Conservation (phyloP, 192 early-diverging fungal genomes). For the Coemansia sp. region DNA sequence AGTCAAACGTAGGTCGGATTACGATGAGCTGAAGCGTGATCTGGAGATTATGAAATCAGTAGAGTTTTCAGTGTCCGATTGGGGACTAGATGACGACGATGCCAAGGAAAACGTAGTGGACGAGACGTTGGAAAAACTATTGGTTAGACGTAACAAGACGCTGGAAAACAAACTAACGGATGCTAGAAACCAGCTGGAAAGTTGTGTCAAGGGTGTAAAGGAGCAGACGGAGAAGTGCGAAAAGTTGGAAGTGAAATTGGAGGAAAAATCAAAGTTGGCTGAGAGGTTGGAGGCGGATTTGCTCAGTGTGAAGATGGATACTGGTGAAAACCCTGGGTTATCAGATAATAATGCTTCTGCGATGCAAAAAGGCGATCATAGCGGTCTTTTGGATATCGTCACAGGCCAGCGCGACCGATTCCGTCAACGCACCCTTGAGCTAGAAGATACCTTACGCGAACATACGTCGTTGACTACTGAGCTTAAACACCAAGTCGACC, state of each 20-base stretch:
- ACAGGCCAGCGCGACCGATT: slow-evolving; percentile 88
- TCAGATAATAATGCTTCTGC: not conserved
- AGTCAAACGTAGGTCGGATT: slow-evolving; percentile 71
- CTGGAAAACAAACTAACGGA: slow-evolving; percentile 72
- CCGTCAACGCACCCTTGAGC: slow-evolving; percentile 80
- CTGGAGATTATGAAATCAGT: slow-evolving; percentile 71
- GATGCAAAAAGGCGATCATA: not conserved
- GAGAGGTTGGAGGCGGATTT: slow-evolving; percentile 44
- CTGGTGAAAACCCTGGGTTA: not conserved
- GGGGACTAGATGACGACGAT: slow-evolving; percentile 53
- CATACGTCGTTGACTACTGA: slow-evolving; percentile 55
- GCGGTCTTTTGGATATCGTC: slow-evolving; percentile 72
- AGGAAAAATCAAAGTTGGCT: slow-evolving; percentile 58
- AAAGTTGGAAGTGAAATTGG: slow-evolving; percentile 56
- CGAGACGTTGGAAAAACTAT: slow-evolving; percentile 70
- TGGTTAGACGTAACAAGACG: slow-evolving; percentile 82
- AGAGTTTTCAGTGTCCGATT: slow-evolving; percentile 63
- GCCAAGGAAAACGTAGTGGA: slow-evolving; percentile 44
- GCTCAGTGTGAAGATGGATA: slow-evolving; percentile 17
- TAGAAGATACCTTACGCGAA: slow-evolving; percentile 70
- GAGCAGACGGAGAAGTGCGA: slow-evolving; percentile 45
- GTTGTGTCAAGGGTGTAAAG: slow-evolving; percentile 33
- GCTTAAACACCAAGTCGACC: slow-evolving; percentile 63
- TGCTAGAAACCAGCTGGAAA: slow-evolving; percentile 48
- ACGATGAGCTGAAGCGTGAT: slow-evolving; percentile 84